Conservation (phyloP, 345 rosid species). For the Syzygium grande region DNA sequence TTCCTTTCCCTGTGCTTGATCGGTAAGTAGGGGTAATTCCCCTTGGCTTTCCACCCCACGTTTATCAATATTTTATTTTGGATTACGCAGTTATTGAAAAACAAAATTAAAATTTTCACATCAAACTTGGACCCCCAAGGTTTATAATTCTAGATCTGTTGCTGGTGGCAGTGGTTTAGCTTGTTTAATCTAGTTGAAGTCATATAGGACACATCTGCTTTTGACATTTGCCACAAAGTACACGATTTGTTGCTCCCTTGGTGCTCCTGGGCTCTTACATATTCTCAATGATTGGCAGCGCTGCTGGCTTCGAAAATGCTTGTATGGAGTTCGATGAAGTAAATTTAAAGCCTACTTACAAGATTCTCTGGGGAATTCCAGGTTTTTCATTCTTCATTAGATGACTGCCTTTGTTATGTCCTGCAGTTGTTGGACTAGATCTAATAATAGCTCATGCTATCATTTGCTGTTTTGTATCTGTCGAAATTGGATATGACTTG, state of each 20-base stretch:
- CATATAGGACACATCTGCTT: neutral
- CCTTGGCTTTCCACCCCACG: neutral
- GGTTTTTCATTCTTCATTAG: conserved; percentile 30
- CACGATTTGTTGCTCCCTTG: neutral
- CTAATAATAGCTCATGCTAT: neutral
- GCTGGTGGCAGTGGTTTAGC: neutral
- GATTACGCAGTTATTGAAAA: neutral
- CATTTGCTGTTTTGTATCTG: neutral
- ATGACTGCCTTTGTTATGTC: neutral
- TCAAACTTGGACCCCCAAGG: neutral
- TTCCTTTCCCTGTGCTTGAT: neutral
- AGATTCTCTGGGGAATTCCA: conserved; percentile 97
- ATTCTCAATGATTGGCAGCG: conserved; percentile 28
- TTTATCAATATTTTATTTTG: neutral
- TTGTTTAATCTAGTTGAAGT: neutral
- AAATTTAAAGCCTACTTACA: conserved; percentile 83
- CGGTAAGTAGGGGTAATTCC: neutral
- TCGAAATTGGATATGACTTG: neutral
- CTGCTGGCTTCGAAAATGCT: conserved; percentile 79
- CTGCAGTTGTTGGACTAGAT: neutral
- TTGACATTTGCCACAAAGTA: neutral
- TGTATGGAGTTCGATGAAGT: conserved; percentile 96
- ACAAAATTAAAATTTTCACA: neutral
- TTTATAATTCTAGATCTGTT: neutral
- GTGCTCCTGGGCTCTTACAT: neutral